Evolutionary conservation across 331 rosid species (phyloP).

Genomic region (Cydonia oblonga): DNA sequence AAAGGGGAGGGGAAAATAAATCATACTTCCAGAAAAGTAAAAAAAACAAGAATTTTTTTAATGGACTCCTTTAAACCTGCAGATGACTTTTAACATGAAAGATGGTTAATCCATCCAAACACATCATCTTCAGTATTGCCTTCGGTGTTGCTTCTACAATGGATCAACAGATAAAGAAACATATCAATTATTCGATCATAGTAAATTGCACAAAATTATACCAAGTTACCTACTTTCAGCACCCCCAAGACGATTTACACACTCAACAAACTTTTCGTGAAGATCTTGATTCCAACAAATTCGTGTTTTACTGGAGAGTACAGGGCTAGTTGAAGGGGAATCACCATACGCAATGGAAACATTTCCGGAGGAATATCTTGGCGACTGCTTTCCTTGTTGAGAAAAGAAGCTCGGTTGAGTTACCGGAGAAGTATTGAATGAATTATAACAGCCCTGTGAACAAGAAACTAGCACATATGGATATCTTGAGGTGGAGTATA

Average conservation of each 20-base stretch:
- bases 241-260: too few relatives aligned
- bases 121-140: too few relatives aligned
- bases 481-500: neutral
- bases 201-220: neutral
- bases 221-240: too few relatives aligned
- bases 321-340: constrained; percentile 27
- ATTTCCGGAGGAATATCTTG: constrained; percentile 27
- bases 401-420: constrained; percentile 33
- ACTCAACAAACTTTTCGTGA: too few relatives aligned
- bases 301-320: constrained; percentile 47
- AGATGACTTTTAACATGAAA: too few relatives aligned
- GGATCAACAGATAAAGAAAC: too few relatives aligned
- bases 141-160: too few relatives aligned
- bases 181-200: too few relatives aligned
- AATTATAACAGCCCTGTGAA: constrained; percentile 22
- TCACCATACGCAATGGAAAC: constrained; percentile 23
- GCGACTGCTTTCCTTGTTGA: constrained; percentile 31
- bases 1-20: neutral
- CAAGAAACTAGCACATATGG: neutral
- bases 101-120: constrained; percentile 32
- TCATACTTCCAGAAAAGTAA: neutral
- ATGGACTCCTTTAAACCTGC: constrained; percentile 31
- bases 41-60: neutral
- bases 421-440: constrained; percentile 16
- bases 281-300: constrained; percentile 56